Conservation (phyloP, 2,329 filamentous ascomycete species). For the Alternaria conjuncta region DNA sequence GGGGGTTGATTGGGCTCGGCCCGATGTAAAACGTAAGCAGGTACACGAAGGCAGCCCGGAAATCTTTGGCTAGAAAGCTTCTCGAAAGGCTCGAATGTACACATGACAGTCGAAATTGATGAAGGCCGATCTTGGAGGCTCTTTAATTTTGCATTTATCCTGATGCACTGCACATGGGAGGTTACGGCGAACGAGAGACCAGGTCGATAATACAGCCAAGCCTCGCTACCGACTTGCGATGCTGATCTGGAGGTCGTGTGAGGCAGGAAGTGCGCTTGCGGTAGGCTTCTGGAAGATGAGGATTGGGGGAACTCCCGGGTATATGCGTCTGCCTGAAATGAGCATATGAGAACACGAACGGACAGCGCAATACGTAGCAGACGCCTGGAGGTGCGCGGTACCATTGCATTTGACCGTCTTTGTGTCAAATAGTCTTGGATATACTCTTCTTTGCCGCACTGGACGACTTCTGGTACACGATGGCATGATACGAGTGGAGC, state of each 20-base stretch:
- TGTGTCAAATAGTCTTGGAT: not conserved
- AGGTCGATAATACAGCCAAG: conserved; percentile 10
- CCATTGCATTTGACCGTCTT: not conserved
- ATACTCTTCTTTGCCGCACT: not conserved
- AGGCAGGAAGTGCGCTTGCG: conserved; percentile 8
- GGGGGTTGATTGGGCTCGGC: conserved; percentile 1
- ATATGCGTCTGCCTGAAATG: not conserved
- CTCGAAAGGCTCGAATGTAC: conserved; percentile 28
- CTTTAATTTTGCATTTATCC: conserved; percentile 32
- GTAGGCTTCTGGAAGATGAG: conserved; percentile 32
- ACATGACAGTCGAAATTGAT: conserved; percentile 32
- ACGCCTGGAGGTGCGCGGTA: not conserved
- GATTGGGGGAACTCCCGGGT: conserved; percentile 3
- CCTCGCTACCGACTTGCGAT: conserved; percentile 12
- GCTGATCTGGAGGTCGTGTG: conserved; percentile 1
- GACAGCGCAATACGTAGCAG: not conserved
- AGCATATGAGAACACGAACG: not conserved
- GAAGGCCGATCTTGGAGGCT: conserved; percentile 30
- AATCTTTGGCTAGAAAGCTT: conserved; percentile 20
- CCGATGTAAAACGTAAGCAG: conserved; percentile 15
- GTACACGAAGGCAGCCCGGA: conserved; percentile 20
- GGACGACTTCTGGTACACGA: not conserved
- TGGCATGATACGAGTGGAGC: not conserved
- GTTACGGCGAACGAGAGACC: conserved; percentile 10
- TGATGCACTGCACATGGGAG: conserved; percentile 21